Evolutionary conservation across 352 stramenopile genomes (phyloP).

Genomic region (Elongisporangium anandrum): DNA sequence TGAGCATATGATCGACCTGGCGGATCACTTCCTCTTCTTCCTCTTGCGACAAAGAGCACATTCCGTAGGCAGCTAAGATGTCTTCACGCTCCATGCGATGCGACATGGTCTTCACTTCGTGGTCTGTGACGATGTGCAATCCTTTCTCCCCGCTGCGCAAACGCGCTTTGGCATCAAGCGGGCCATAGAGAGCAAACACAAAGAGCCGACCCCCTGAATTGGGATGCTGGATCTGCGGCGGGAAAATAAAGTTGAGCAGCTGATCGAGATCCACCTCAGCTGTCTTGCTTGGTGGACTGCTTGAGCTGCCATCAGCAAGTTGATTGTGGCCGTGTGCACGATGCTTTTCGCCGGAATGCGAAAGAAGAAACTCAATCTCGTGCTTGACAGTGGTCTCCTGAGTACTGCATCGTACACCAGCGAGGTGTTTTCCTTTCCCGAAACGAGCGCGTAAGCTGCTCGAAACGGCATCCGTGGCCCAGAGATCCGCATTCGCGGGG

Average conservation of each 20-base stretch:
- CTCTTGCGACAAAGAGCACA: slow-evolving; percentile 57
- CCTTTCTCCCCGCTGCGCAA: slow-evolving; percentile 57
- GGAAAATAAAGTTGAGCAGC: slow-evolving; percentile 77
- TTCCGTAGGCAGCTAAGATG: slow-evolving; percentile 67
- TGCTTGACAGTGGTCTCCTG: slow-evolving; percentile 25
- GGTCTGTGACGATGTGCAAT: slow-evolving; percentile 61
- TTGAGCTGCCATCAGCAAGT: neutral
- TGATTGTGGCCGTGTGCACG: slow-evolving; percentile 5
- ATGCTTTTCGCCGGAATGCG: slow-evolving; percentile 12
- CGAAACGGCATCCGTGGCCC: slow-evolving; percentile 8
- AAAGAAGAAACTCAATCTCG: slow-evolving; percentile 42
- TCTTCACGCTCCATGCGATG: slow-evolving; percentile 76
- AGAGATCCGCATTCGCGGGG: slow-evolving; percentile 18
- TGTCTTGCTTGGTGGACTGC: slow-evolving; percentile 1
- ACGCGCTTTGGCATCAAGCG: slow-evolving; percentile 51
- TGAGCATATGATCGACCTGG: slow-evolving; percentile 63
- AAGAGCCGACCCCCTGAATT: slow-evolving; percentile 75
- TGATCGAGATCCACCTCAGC: slow-evolving; percentile 42
- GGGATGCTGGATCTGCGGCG: slow-evolving; percentile 63
- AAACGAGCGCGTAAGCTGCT: slow-evolving; percentile 36
- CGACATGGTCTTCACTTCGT: slow-evolving; percentile 76
- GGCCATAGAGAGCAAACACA: slow-evolving; percentile 79
- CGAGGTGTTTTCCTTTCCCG: slow-evolving; percentile 21
- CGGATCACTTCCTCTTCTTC: slow-evolving; percentile 72
- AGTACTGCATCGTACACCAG: slow-evolving; percentile 33